Conservation (phyloP, 768 basidiomycete species). For the Fistulinella prunicolor region DNA sequence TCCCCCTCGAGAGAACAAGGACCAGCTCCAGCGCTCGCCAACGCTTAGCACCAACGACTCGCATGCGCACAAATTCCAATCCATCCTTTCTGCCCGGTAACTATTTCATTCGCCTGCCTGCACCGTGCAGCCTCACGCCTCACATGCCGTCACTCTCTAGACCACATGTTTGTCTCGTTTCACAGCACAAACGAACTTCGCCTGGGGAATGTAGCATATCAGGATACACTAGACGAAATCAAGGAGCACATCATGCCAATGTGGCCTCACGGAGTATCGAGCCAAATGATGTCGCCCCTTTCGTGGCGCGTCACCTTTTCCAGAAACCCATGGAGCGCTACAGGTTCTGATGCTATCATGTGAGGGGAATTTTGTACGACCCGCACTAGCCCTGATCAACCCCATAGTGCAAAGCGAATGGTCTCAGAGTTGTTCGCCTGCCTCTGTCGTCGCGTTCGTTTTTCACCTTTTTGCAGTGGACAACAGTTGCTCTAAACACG, state of each 20-base stretch:
- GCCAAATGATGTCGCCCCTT: slow-evolving; percentile 36
- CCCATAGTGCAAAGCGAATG: slow-evolving; percentile 54
- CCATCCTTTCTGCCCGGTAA: slow-evolving; percentile 34
- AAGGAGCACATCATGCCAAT: slow-evolving; percentile 52
- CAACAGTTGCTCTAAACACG: slow-evolving; percentile 5
- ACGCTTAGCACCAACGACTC: slow-evolving; percentile 31
- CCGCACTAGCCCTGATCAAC: slow-evolving; percentile 1
- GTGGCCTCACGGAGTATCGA: slow-evolving; percentile 65
- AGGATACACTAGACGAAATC: slow-evolving; percentile 58
- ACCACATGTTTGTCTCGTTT: slow-evolving; percentile 72
- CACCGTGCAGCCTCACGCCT: too few species aligned
- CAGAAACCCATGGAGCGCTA: slow-evolving; percentile 65
- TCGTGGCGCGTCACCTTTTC: slow-evolving; percentile 63
- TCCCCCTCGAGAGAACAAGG: slow-evolving; percentile 37
- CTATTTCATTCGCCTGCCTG: slow-evolving; percentile 1
- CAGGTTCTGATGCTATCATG: slow-evolving; percentile 52
- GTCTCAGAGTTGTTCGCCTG: slow-evolving; percentile 58
- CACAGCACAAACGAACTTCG: slow-evolving; percentile 62
- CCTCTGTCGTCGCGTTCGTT: slow-evolving; percentile 55
- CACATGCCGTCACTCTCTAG: slow-evolving; percentile 38
- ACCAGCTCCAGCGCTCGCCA: slow-evolving; percentile 40
- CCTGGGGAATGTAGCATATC: slow-evolving; percentile 43
- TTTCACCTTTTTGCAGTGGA: slow-evolving; percentile 4
- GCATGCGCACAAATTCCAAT: slow-evolving; percentile 35
- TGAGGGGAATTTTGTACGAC: slow-evolving; percentile 29